Percentiles rank a stretch among this genome's conserved stretches.
phyloP scores from a whole-genome alignment of 1,284 basidiomycete genomes.

The Cryptococcus sp. region DNA sequence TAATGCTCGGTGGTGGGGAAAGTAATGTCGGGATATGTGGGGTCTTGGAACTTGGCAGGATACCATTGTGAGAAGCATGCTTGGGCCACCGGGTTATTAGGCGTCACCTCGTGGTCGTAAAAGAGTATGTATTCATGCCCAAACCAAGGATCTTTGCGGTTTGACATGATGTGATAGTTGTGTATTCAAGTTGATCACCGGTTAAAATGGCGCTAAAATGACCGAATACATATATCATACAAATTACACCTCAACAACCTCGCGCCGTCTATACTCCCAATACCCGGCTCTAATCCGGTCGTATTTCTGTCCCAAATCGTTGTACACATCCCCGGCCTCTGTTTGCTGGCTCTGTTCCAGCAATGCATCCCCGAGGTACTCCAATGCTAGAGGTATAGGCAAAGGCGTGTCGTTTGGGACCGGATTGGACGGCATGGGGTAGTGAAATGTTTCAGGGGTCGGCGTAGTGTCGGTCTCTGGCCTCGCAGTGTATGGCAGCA shows the following conservation, averaged over 20 bases:
- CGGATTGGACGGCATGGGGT: conserved; percentile 24
- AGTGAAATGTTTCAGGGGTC: conserved; percentile 1
- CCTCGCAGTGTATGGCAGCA: conserved; percentile 62
- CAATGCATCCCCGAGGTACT: conserved; percentile 80
- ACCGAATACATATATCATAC: background rate
- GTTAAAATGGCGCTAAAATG: background rate
- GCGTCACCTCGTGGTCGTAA: conserved; percentile 21
- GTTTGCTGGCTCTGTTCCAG: conserved; percentile 60
- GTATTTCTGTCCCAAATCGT: conserved; percentile 65
- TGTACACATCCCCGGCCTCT: conserved; percentile 65
- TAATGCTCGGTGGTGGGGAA: conserved; percentile 63
- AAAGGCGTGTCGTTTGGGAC: conserved; percentile 64
- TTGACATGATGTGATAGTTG: background rate
- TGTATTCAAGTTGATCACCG: background rate
- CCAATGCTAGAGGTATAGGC: conserved; percentile 74
- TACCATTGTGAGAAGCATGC: conserved; percentile 64
- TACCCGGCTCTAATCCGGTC: conserved; percentile 66
- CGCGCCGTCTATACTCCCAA: conserved; percentile 39
- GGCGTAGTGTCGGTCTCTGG: background rate
- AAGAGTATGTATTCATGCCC: conserved; percentile 21
- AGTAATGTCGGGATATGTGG: conserved; percentile 17
- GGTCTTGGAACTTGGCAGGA: conserved; percentile 53
- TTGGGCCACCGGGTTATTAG: conserved; percentile 11
- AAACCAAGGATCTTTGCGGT: background rate
- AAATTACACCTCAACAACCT: conserved; percentile 22